A percentile compares a stretch with the other conserved stretches of the same genome.
Evolutionary conservation across 257 asterid species (phyloP).

Genomic region (Solanum medicagineum): DNA sequence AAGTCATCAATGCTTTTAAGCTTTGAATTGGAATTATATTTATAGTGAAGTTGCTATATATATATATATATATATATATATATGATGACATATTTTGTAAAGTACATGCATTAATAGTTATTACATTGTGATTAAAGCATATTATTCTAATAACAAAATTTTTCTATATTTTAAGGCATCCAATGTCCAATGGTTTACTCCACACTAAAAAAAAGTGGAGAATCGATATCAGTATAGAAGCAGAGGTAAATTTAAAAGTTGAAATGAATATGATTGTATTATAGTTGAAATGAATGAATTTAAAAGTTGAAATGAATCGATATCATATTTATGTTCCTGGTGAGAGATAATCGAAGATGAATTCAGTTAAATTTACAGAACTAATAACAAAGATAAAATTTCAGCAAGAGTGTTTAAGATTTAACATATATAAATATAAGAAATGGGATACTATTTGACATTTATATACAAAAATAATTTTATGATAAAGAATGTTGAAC

Average conservation of each 20-base stretch:
- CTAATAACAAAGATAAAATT: background rate
- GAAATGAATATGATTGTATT: background rate
- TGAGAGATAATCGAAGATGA: background rate
- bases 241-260: background rate
- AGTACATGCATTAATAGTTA: background rate
- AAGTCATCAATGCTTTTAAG: background rate
- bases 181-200: background rate
- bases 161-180: background rate
- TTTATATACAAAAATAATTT: background rate
- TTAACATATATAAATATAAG: background rate
- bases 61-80: background rate
- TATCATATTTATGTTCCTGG: background rate
- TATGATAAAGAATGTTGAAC: background rate
- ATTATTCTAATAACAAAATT: background rate
- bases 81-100: background rate
- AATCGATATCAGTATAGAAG: background rate
- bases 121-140: background rate
- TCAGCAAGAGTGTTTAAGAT: background rate
- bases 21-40: background rate
- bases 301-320: too few species aligned
- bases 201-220: background rate
- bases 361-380: accelerated
- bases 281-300: too few species aligned
- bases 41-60: background rate
- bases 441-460: background rate